Evolutionary conservation across 2,329 filamentous ascomycete genomes (phyloP).

Genomic region (Fusarium sp.): DNA sequence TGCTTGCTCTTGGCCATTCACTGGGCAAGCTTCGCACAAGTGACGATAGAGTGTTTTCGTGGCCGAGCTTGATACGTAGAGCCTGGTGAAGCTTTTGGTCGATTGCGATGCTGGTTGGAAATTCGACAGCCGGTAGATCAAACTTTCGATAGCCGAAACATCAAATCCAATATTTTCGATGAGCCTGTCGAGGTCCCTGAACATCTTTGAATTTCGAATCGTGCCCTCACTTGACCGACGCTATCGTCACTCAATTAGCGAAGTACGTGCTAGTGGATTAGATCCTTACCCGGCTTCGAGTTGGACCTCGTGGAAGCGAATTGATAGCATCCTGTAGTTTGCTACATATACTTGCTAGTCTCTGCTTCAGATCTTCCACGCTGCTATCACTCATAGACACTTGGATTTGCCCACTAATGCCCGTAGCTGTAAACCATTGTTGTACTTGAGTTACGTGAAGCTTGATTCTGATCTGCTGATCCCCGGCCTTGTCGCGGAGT

Average conservation of each 20-base stretch:
- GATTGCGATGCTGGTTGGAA: not conserved
- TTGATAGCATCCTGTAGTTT: not conserved
- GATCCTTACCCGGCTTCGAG: not conserved
- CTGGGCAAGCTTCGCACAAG: conserved; percentile 1
- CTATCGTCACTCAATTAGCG: not conserved
- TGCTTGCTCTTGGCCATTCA: not conserved
- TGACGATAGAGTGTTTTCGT: conserved; percentile 7
- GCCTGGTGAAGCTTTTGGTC: not conserved
- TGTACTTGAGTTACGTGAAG: not conserved
- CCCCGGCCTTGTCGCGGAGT: not conserved
- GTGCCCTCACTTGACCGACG: not conserved
- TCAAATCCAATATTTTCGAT: not conserved
- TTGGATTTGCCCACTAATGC: not conserved
- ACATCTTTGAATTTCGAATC: not conserved
- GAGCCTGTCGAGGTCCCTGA: not conserved
- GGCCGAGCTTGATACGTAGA: not conserved
- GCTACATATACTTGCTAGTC: not conserved
- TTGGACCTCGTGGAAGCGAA: not conserved
- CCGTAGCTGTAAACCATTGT: not conserved
- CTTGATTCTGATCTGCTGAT: not conserved
- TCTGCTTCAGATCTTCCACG: not conserved
- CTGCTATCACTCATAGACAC: not conserved
- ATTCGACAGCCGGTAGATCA: not conserved
- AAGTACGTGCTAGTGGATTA: too few species aligned
- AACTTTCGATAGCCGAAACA: not conserved